Evolutionary conservation across 306 rosid species (phyloP).

Genomic region (Casuarina glauca): DNA sequence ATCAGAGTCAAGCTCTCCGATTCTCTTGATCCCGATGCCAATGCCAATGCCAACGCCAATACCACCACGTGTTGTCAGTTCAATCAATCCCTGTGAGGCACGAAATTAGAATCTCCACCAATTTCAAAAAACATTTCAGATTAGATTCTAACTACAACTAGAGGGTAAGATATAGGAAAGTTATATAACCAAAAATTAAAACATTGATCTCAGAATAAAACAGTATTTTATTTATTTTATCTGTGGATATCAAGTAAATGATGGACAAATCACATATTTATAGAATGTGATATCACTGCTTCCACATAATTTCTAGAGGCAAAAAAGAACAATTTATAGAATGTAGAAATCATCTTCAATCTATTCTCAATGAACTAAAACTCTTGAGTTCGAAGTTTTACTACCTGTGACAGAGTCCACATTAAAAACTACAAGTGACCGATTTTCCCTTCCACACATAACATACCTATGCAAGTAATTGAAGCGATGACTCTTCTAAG

Average conservation of each 20-base stretch:
- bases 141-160: neutral
- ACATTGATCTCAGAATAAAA: too few relatives aligned
- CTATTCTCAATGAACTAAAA: too few relatives aligned
- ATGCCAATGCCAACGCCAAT: constrained; percentile 22
- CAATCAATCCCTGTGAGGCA: constrained; percentile 41
- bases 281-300: too few relatives aligned
- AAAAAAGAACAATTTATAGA: too few relatives aligned
- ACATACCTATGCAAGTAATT: neutral
- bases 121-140: neutral
- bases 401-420: neutral
- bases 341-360: too few relatives aligned
- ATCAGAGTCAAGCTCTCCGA: constrained; percentile 55
- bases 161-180: too few relatives aligned
- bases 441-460: neutral
- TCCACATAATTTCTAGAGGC: too few relatives aligned
- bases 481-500: neutral
- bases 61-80: constrained; percentile 22
- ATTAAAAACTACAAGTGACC: neutral
- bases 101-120: constrained; percentile 9
- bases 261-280: too few relatives aligned
- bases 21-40: constrained; percentile 33
- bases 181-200: too few relatives aligned
- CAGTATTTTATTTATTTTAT: too few relatives aligned
- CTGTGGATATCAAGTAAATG: too few relatives aligned
- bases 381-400: too few relatives aligned